Percentiles rank a stretch among this genome's conserved stretches.
phyloP scores from a whole-genome alignment of 345 rosid species.

The Anacardium occidentale region DNA sequence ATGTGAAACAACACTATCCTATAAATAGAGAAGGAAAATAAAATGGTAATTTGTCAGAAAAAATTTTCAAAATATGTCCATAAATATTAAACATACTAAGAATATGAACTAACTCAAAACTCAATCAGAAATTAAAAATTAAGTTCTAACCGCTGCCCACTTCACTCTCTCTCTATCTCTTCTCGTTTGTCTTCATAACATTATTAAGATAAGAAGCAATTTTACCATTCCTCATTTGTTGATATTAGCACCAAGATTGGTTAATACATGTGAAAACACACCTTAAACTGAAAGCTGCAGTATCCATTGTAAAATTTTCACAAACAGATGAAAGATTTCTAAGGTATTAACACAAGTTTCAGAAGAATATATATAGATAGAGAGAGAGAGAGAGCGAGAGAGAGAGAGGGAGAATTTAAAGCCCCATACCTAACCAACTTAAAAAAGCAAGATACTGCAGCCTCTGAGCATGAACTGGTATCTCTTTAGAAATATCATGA shows the following conservation, averaged over 20 bases:
- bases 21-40: too few relatives aligned
- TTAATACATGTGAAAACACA: not conserved
- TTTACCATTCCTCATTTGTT: not conserved
- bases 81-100: too few relatives aligned
- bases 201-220: not conserved
- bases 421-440: slow-evolving; percentile 85
- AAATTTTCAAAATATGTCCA: too few relatives aligned
- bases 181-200: not conserved
- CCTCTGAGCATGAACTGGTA: slow-evolving; percentile 92
- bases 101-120: too few relatives aligned
- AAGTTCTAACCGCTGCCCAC: too few relatives aligned
- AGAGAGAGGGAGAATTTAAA: not conserved
- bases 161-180: not conserved
- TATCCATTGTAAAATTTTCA: slow-evolving; percentile 1
- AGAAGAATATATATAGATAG: too few relatives aligned
- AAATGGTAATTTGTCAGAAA: too few relatives aligned
- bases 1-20: too few relatives aligned
- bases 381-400: not conserved
- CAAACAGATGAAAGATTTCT: not conserved
- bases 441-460: slow-evolving; percentile 96
- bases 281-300: not conserved
- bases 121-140: too few relatives aligned
- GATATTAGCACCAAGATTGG: not conserved
- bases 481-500: slow-evolving; percentile 95
- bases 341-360: not conserved